A percentile compares a stretch with the other conserved stretches of the same genome.
These are phyloP conservation scores for Cucurbita moschata DNA, from an alignment of 306 rosid species.

Conservation along the genomic window DNA sequence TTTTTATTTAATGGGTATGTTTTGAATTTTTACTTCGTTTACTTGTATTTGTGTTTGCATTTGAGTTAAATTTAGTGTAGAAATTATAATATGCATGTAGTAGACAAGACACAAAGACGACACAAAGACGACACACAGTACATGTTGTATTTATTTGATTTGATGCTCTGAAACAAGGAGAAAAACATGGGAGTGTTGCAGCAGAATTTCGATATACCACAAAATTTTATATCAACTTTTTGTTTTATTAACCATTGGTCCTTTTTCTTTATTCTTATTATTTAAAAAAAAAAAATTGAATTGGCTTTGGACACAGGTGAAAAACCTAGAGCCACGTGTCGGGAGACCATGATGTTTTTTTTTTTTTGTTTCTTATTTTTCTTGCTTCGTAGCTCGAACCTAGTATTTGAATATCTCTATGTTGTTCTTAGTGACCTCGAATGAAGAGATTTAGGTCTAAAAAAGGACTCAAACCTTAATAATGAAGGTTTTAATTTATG, in stretches of 20 bases:
- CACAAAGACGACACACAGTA: neutral
- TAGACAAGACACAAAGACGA: neutral
- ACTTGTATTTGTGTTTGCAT: neutral
- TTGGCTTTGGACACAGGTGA: neutral
- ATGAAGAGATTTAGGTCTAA: neutral
- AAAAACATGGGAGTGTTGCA: neutral
- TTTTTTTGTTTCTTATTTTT: neutral
- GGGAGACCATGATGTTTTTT: neutral
- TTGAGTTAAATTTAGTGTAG: neutral
- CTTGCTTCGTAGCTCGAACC: slow-evolving; percentile 4
- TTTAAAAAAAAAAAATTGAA: neutral
- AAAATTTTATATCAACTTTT: neutral
- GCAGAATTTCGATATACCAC: neutral
- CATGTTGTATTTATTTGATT: neutral
- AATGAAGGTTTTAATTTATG: neutral
- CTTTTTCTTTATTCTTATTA: neutral
- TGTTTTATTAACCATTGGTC: neutral
- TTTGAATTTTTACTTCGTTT: neutral
- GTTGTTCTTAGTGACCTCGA: neutral
- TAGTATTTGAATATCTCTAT: slow-evolving; percentile 6
- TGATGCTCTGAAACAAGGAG: neutral
- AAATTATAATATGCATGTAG: neutral
- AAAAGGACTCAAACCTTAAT: neutral
- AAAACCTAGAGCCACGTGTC: slow-evolving; percentile 10
- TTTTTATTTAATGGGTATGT: neutral